Percentiles rank a stretch among this genome's conserved stretches.
Evolutionary conservation across 441 rosid species (phyloP).

Genomic region (Syzygium syzygioides): DNA sequence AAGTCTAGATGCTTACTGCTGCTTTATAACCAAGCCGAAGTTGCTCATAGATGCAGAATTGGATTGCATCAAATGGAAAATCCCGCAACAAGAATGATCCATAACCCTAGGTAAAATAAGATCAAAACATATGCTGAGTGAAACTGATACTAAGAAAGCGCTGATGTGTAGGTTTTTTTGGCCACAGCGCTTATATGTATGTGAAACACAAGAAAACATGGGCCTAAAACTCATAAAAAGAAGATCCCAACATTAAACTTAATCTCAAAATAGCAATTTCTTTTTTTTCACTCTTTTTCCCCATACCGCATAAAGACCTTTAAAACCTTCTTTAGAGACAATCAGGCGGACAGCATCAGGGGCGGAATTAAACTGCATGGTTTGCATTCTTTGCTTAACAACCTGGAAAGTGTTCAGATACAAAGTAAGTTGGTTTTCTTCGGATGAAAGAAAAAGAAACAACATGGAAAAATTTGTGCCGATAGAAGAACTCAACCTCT

Average conservation of each 20-base stretch:
- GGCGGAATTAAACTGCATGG: conserved; percentile 82
- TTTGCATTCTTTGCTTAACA: conserved; percentile 91
- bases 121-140: neutral
- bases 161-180: neutral
- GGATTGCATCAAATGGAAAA: conserved; percentile 96
- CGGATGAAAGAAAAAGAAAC: neutral
- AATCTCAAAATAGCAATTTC: neutral
- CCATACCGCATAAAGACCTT: conserved; percentile 87
- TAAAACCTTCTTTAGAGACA: conserved; percentile 70
- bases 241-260: neutral
- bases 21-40: conserved; percentile 78
- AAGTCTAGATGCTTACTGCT: conserved; percentile 47
- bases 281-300: neutral
- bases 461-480: neutral
- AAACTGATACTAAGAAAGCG: neutral
- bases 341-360: conserved; percentile 69
- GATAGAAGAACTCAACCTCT: conserved; percentile 45
- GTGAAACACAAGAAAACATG: neutral
- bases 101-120: conserved; percentile 53
- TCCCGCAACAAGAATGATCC: conserved; percentile 84
- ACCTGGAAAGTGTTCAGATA: conserved; percentile 44
- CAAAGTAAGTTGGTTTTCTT: neutral
- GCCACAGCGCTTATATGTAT: neutral
- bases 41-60: conserved; percentile 96
- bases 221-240: neutral